Base-by-base conservation (phyloP, 176 grass and related monocot species). In the Saccharum spontaneum region DNA sequence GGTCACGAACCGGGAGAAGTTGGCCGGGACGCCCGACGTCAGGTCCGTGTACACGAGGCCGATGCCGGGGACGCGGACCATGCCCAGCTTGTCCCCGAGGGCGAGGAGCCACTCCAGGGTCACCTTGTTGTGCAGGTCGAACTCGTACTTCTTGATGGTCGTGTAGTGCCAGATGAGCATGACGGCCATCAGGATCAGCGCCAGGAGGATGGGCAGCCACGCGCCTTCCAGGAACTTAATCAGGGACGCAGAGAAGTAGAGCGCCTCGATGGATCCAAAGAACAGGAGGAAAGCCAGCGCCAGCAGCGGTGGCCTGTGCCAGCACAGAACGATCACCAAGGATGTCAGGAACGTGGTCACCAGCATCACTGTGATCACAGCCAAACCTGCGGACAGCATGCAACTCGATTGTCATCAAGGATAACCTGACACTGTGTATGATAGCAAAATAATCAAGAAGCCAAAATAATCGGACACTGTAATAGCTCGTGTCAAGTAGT, bases 151-250 rank as follows among this genome's bases (percentile, higher is more conserved):
- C 86, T 89, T 99, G 83, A 99, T 96, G 40, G 97, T 99, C 10
- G 97, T 78, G 71, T 92, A 91, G 88, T 96, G 97, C 97, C 97
- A 99, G 12, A 93, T 63, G 12, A 99, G 85, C 97, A 99, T 99
- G 50, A 96, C 78, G 2, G 85, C 79, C 90, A 96, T 91, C 36
- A 99, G 93, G 36, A 96, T 90, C 34, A 99, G 84, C 4, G 97
- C 89, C 1, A 99, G 93, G 2, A 99, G 84, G 46, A 99, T 94
- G 9, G 97, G 97, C 0, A 96, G 91, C 97, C 97, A 99, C 17
- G 97, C 97, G 40, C 97, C 97, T 24, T 99, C 97, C 0, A 88
- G 93, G 85, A 99, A 99, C 82, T 99, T 99, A 90, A 99, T 99
- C 34, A 99, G 90, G 7, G 97, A 95, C 7, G 97, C 97, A 3